phyloP scores from a whole-genome alignment of 2,329 filamentous ascomycete species.

The Neobulgaria alba region DNA sequence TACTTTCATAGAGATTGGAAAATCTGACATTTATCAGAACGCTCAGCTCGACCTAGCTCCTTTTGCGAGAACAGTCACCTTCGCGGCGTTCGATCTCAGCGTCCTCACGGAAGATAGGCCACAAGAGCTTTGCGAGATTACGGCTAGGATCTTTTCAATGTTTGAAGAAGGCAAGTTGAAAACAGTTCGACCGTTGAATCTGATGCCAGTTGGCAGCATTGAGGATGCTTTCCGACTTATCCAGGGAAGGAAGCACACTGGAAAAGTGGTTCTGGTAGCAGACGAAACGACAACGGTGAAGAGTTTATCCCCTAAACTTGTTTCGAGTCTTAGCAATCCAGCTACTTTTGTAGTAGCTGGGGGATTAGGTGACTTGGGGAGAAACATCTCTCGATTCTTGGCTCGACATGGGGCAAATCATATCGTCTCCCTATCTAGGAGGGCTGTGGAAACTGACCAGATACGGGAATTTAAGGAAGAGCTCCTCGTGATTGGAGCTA shows the following conservation, averaged over 20 bases:
- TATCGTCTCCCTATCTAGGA: conserved; percentile 11
- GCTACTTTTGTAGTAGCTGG: conserved; percentile 5
- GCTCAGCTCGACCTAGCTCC: neutral
- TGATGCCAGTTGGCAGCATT: neutral
- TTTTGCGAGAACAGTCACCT: neutral
- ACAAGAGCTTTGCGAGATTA: conserved; percentile 6
- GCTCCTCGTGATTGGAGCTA: conserved; percentile 7
- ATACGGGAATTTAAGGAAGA: conserved; percentile 3
- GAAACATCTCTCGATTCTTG: conserved; percentile 11
- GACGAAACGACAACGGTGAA: conserved; percentile 7
- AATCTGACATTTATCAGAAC: neutral
- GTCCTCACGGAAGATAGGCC: neutral
- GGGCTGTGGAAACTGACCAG: conserved; percentile 2
- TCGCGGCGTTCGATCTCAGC: neutral
- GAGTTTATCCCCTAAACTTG: neutral
- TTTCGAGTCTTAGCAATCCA: conserved; percentile 20
- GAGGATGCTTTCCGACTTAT: neutral
- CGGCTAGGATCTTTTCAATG: conserved; percentile 8
- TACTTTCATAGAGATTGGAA: conserved; percentile 1
- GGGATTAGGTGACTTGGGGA: neutral
- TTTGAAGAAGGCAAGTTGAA: neutral
- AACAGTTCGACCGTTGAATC: neutral
- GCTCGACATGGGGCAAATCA: conserved; percentile 10
- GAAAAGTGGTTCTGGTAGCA: neutral
- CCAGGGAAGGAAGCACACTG: neutral